Percentiles rank a stretch among this genome's conserved stretches.
Conservation (phyloP, 768 basidiomycete genomes). For the Xerocomellus dryophilus region DNA sequence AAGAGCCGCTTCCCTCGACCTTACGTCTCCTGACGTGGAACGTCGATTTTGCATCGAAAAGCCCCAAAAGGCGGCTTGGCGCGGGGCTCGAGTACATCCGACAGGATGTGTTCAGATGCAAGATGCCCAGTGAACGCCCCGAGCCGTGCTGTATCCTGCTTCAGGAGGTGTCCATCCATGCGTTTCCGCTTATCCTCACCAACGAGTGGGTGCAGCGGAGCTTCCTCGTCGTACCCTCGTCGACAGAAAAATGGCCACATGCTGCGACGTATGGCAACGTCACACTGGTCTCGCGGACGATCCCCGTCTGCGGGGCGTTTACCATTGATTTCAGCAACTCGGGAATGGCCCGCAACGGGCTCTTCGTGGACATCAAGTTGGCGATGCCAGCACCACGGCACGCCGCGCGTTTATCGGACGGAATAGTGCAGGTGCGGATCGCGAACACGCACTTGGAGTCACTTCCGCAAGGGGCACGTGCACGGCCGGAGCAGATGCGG, state of each 20-base stretch:
- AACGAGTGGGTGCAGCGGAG: slow-evolving; percentile 61
- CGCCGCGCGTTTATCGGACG: slow-evolving; percentile 32
- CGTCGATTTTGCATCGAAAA: slow-evolving; percentile 46
- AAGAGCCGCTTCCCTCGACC: slow-evolving; percentile 39
- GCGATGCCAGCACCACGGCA: slow-evolving; percentile 33
- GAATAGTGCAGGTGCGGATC: slow-evolving; percentile 51
- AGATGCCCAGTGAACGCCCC: slow-evolving; percentile 41
- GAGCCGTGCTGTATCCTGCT: slow-evolving; percentile 62
- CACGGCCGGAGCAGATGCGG: slow-evolving; percentile 48
- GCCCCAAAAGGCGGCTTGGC: slow-evolving; percentile 43
- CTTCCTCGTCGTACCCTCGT: slow-evolving; percentile 58
- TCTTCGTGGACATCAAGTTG: slow-evolving; percentile 57
- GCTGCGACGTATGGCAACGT: slow-evolving; percentile 58
- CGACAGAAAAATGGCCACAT: slow-evolving; percentile 52
- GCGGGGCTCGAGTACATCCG: slow-evolving; percentile 55
- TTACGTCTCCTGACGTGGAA: slow-evolving; percentile 73
- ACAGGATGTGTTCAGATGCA: slow-evolving; percentile 47
- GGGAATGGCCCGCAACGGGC: slow-evolving; percentile 49
- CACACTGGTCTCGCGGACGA: slow-evolving; percentile 59
- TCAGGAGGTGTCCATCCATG: slow-evolving; percentile 57
- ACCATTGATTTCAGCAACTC: slow-evolving; percentile 54
- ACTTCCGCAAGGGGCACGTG: slow-evolving; percentile 44
- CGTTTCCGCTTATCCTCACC: slow-evolving; percentile 47
- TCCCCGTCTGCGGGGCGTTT: slow-evolving; percentile 47
- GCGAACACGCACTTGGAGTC: slow-evolving; percentile 79